Conservation (phyloP, 495 filamentous ascomycete species). For the Bathelium albidoporum region DNA sequence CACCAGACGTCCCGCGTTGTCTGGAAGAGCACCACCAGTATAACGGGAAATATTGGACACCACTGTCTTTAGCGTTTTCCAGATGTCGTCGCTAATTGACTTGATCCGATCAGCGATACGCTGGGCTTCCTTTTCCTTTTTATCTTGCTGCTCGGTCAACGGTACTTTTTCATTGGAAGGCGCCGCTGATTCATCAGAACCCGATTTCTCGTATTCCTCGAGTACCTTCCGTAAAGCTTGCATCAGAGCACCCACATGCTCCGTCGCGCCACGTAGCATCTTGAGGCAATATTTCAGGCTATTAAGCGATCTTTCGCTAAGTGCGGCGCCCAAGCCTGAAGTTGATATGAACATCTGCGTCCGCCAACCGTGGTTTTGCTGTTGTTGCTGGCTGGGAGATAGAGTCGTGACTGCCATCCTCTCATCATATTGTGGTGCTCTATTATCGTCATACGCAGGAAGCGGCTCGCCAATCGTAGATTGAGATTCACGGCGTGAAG, state of each 20-base stretch:
- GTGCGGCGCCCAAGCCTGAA: conserved; percentile 72
- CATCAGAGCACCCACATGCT: conserved; percentile 59
- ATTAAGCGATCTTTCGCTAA: conserved; percentile 71
- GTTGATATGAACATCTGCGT: conserved; percentile 72
- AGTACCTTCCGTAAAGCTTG: conserved; percentile 57
- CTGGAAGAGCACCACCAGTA: conserved; percentile 72
- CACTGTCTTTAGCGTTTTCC: conserved; percentile 63
- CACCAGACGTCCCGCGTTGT: conserved; percentile 69
- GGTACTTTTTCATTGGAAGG: conserved; percentile 12
- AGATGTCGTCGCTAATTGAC: conserved; percentile 58
- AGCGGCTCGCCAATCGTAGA: conserved; percentile 53
- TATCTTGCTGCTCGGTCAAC: background rate
- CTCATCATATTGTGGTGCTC: conserved; percentile 62
- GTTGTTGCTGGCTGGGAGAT: conserved; percentile 10
- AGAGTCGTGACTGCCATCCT: conserved; percentile 23
- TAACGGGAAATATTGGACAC: conserved; percentile 73
- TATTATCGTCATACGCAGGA: conserved; percentile 69
- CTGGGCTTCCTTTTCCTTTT: conserved; percentile 31
- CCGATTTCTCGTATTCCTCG: conserved; percentile 59
- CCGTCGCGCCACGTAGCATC: conserved; percentile 67
- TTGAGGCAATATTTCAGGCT: conserved; percentile 68
- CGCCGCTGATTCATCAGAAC: conserved; percentile 1
- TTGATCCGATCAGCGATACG: conserved; percentile 51
- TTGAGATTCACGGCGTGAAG: conserved; percentile 29
- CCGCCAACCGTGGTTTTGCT: conserved; percentile 51